Evolutionary conservation across 75 land plant species (phyloP).

Genomic region (Pseudotsuga menziesii): DNA sequence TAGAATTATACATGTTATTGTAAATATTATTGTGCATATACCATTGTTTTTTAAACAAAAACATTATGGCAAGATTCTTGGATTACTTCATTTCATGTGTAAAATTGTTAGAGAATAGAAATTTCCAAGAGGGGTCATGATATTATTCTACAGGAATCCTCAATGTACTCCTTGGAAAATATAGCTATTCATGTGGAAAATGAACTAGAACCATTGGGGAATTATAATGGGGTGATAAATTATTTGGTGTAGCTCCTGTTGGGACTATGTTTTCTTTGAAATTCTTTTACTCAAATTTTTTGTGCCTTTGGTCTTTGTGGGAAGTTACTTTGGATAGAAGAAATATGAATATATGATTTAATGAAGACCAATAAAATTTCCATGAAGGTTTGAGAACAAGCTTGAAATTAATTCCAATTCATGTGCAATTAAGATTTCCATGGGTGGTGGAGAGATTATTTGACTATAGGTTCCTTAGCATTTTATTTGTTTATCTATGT

Average conservation of each 20-base stretch:
- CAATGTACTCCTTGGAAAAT: too few species aligned
- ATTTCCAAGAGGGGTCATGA: too few species aligned
- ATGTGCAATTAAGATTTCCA: slow-evolving; percentile 88
- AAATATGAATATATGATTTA: slow-evolving; percentile 69
- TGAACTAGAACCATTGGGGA: slow-evolving; percentile 49
- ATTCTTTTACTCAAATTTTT: slow-evolving; percentile 84
- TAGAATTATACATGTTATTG: too few species aligned
- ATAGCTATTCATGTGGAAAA: too few species aligned
- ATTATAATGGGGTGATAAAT: slow-evolving; percentile 81
- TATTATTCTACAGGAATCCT: too few species aligned
- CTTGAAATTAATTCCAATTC: slow-evolving; percentile 97
- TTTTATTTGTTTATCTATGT: slow-evolving; percentile 85
- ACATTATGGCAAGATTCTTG: too few species aligned
- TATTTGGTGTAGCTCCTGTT: slow-evolving; percentile 90
- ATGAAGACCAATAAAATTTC: slow-evolving; percentile 88
- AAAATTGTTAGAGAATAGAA: too few species aligned
- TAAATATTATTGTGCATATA: too few species aligned
- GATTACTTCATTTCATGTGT: too few species aligned
- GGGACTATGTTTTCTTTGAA: slow-evolving; percentile 89
- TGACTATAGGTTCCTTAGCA: slow-evolving; percentile 90
- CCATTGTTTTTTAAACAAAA: too few species aligned
- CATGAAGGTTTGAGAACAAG: slow-evolving; percentile 78
- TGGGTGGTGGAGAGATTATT: slow-evolving; percentile 97
- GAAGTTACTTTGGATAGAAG: slow-evolving; percentile 77
- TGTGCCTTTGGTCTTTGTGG: slow-evolving; percentile 81